Evolutionary conservation across 2,329 filamentous ascomycete genomes (phyloP).

Genomic region (Sclerotinia sclerotiorum): DNA sequence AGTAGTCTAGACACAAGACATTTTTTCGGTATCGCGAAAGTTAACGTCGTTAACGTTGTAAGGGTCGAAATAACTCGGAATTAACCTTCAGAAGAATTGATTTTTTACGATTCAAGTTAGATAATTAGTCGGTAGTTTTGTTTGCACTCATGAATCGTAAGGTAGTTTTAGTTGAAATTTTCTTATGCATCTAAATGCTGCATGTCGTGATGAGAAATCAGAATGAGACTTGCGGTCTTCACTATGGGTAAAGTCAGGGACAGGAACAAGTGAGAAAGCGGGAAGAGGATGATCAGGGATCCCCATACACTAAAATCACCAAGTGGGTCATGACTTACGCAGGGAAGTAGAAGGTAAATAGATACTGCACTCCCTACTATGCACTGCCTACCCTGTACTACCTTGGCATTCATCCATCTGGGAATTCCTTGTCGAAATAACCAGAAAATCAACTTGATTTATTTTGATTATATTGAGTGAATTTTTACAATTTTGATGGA

Average conservation of each 20-base stretch:
- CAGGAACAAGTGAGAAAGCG: neutral
- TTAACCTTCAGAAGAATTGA: neutral
- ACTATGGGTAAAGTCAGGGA: neutral
- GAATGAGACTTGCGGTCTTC: neutral
- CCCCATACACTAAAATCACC: neutral
- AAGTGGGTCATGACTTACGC: neutral
- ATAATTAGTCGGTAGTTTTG: neutral
- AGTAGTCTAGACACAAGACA: neutral
- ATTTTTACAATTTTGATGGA: too few relatives aligned
- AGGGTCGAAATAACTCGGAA: neutral
- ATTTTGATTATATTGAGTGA: too few relatives aligned
- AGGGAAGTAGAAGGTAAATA: too few relatives aligned
- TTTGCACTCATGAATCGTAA: neutral
- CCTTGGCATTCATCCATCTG: neutral
- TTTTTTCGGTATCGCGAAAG: neutral
- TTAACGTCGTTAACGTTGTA: neutral
- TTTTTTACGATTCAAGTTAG: neutral
- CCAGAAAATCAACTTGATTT: neutral
- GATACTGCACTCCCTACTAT: too few relatives aligned
- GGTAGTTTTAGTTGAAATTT: neutral
- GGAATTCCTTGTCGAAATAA: neutral
- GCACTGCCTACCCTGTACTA: neutral
- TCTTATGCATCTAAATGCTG: neutral
- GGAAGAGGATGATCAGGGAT: neutral
- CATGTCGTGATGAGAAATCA: neutral